Evolutionary conservation across 148 eudicot species (phyloP).

Genomic region (Pharnaceum exiguum): DNA sequence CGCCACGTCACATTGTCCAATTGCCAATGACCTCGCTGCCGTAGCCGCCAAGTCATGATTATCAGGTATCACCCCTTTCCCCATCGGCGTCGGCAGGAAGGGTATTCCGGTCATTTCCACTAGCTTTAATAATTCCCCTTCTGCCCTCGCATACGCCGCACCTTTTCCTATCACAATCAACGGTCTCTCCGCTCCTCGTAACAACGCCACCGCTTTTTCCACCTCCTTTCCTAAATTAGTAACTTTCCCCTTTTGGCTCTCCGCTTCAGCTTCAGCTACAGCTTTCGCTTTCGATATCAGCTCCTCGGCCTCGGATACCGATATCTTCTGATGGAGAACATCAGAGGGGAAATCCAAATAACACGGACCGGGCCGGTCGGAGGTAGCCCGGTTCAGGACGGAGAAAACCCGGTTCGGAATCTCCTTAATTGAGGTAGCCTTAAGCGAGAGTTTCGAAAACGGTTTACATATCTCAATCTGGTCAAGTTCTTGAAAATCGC

Average conservation of each 20-base stretch:
- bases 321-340: slow-evolving; percentile 66
- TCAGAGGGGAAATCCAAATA: slow-evolving; percentile 77
- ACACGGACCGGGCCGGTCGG: slow-evolving; percentile 81
- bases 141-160: slow-evolving; percentile 67
- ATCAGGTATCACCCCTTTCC: slow-evolving; percentile 87
- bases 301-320: slow-evolving; percentile 47
- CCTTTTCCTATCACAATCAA: slow-evolving; percentile 91
- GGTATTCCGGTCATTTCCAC: slow-evolving; percentile 86
- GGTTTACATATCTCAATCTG: slow-evolving; percentile 66
- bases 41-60: slow-evolving; percentile 82
- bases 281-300: slow-evolving; percentile 37
- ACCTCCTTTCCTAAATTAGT: slow-evolving; percentile 31
- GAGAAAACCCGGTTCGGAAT: slow-evolving; percentile 46
- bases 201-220: slow-evolving; percentile 45
- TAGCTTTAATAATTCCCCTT: slow-evolving; percentile 39
- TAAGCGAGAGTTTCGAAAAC: slow-evolving; percentile 60
- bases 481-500: slow-evolving; percentile 96
- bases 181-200: slow-evolving; percentile 66
- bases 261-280: background rate
- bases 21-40: slow-evolving; percentile 82
- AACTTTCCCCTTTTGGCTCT: too few relatives aligned
- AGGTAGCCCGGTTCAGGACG: slow-evolving; percentile 28
- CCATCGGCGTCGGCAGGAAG: slow-evolving; percentile 96
- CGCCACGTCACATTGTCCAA: slow-evolving; percentile 91
- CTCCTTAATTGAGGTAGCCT: slow-evolving; percentile 34